These are phyloP conservation scores for Pseudogymnoascus sp. DNA, from an alignment of 2,329 filamentous ascomycete species.

Conservation along the genomic window DNA sequence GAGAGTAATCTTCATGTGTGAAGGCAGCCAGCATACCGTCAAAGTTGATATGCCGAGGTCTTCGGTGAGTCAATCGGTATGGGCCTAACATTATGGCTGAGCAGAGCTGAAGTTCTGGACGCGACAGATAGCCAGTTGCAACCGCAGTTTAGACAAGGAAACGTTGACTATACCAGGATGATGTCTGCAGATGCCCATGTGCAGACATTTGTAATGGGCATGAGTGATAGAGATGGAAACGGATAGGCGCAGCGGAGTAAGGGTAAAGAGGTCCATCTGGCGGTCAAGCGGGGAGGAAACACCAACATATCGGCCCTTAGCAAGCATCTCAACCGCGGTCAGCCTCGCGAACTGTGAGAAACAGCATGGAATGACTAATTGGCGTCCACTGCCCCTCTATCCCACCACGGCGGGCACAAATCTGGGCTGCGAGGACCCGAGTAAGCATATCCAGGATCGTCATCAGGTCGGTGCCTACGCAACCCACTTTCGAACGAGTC, in stretches of 20 bases:
- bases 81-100: background rate
- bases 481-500: background rate
- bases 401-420: background rate
- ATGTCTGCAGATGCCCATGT: background rate
- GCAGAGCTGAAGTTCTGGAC: conserved; percentile 5
- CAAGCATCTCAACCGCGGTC: background rate
- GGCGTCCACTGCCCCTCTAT: background rate
- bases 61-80: conserved; percentile 4
- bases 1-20: background rate
- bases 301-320: background rate
- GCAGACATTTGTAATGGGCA: background rate
- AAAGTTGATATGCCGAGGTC: conserved; percentile 1
- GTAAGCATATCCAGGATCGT: conserved; percentile 5
- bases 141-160: conserved; percentile 7
- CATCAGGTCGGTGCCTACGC: conserved; percentile 3
- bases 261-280: background rate
- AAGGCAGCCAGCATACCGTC: background rate
- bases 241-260: background rate
- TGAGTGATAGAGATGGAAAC: background rate
- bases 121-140: background rate
- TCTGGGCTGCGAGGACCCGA: background rate
- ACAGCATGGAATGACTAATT: background rate
- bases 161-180: conserved; percentile 1
- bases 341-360: background rate
- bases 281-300: background rate